Conservation (phyloP, 2,329 filamentous ascomycete genomes). For the Ascochyta fabae region DNA sequence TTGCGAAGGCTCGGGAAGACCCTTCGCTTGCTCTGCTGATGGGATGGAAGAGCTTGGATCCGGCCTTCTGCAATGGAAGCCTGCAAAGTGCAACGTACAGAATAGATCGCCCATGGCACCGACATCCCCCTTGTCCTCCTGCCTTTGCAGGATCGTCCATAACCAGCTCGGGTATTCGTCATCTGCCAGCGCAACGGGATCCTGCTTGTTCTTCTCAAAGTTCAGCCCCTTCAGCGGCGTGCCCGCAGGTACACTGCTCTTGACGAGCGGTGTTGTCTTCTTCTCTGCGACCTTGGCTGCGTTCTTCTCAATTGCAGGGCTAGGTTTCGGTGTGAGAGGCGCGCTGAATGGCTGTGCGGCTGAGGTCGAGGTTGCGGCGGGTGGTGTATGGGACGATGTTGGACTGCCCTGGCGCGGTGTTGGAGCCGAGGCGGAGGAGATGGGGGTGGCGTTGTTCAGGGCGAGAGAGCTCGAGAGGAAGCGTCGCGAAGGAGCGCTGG, state of each 20-base stretch:
- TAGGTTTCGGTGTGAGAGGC: conserved; percentile 38
- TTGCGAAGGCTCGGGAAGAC: too few relatives aligned
- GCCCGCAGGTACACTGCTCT: conserved; percentile 66
- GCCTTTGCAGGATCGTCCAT: conserved; percentile 71
- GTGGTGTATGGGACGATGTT: conserved; percentile 27
- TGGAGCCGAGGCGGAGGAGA: conserved; percentile 35
- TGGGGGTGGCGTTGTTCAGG: conserved; percentile 33
- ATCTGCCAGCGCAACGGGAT: conserved; percentile 77
- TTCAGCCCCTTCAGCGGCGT: conserved; percentile 76
- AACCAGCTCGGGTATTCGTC: conserved; percentile 81
- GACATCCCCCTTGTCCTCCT: conserved; percentile 61
- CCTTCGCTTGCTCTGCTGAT: too few relatives aligned
- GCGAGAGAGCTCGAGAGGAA: conserved; percentile 35
- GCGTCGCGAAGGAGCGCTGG: conserved; percentile 24
- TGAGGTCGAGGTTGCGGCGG: conserved; percentile 53
- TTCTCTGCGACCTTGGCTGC: conserved; percentile 35
- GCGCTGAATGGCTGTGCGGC: conserved; percentile 56
- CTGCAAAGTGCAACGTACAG: conserved; percentile 63
- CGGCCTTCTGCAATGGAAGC: background rate
- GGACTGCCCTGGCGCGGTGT: conserved; percentile 39
- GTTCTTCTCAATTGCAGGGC: conserved; percentile 33
- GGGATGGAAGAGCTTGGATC: too few relatives aligned
- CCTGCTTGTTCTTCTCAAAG: conserved; percentile 74
- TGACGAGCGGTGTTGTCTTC: conserved; percentile 40
- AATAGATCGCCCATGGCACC: conserved; percentile 74